Base-by-base conservation (phyloP, 2,329 filamentous ascomycete species). In the Diaporthe batatas region DNA sequence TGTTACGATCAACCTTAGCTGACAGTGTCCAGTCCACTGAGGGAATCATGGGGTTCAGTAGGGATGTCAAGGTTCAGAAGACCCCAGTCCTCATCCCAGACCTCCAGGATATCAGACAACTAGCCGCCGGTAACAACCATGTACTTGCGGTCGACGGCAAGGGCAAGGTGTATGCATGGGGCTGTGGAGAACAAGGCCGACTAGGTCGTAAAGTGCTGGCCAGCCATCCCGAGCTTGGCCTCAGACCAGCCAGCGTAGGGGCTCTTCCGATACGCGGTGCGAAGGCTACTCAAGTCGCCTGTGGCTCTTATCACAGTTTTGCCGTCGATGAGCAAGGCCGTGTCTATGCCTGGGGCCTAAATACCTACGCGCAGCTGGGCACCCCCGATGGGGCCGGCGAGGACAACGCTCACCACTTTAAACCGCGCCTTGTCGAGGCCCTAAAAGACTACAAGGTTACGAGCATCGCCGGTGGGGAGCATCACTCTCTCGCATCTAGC, bases 351-450 rank as follows among this genome's bases (percentile, higher is more conserved):
- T 97, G 94, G 94, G 94, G 95, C 32, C 85, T 95, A 39, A 97
- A 97, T 87, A 95, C 93, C 83, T 97, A 93, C 81, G 93, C 92
- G 75, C 92, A 97, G 84, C 93, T 93, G 21, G 94, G 92, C 6
- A 77, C 80, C 73, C 84, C 86, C n/a, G 87, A 90, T 58, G 86
- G 87, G 69, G 91, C 89, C 16, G 92, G 91, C 34, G 89, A 92
- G 72, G 90, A 92, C 68, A 91, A 93, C 76, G 92, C 92, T 47
- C 90, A 92, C 74, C 88, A 97, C 64, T 87, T 93, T 21, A 89
- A 89, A 76, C 93, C 94, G 3, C 90, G 89, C 47, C 84, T 92
- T 67, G 89, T 98, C 29, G 83, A 89, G 7, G 87, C 87, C 6
- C 87, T 98, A 11, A 85, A 86, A 44, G 87, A 88, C 55, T 88